These are phyloP conservation scores for Scutellaria galericulata DNA, from an alignment of 257 asterid species.

Conservation along the genomic window DNA sequence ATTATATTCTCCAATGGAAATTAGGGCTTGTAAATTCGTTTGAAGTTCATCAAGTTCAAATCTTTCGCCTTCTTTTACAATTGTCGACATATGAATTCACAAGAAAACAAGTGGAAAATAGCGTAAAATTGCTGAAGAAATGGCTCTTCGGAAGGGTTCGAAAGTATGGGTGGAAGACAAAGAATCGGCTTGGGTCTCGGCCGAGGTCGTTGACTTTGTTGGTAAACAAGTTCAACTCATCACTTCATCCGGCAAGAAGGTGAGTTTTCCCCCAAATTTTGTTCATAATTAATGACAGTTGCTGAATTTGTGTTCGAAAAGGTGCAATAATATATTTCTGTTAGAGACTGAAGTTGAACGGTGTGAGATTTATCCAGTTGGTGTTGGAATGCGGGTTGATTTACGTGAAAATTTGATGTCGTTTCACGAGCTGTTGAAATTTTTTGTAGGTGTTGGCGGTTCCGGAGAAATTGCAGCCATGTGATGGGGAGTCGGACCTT, in stretches of 20 bases:
- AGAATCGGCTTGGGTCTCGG: conserved; percentile 76
- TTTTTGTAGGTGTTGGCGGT: conserved; percentile 55
- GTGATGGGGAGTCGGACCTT: conserved; percentile 90
- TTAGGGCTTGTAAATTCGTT: conserved; percentile 55
- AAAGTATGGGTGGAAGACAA: conserved; percentile 92
- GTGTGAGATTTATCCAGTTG: background rate
- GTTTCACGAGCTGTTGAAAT: conserved; percentile 24
- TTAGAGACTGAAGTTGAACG: background rate
- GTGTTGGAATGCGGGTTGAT: background rate
- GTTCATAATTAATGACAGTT: background rate
- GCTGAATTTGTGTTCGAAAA: conserved; percentile 9
- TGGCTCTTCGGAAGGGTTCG: conserved; percentile 80
- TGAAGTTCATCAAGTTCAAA: conserved; percentile 35
- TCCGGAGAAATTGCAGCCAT: conserved; percentile 73
- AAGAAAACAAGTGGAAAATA: conserved; percentile 19
- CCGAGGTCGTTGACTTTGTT: conserved; percentile 67
- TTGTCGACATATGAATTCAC: conserved; percentile 21
- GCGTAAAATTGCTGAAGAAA: conserved; percentile 33
- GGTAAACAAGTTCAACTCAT: conserved; percentile 81
- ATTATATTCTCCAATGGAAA: conserved; percentile 35
- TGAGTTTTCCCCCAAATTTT: conserved; percentile 29
- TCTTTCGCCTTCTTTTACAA: background rate
- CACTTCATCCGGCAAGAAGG: conserved; percentile 79
- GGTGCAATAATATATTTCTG: background rate
- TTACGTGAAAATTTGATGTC: conserved; percentile 6